Evolutionary conservation across 164 flowering plant genomes (phyloP), one percentile per base, ranked within the genome.

Genomic region (Vitis amurensis): DNA sequence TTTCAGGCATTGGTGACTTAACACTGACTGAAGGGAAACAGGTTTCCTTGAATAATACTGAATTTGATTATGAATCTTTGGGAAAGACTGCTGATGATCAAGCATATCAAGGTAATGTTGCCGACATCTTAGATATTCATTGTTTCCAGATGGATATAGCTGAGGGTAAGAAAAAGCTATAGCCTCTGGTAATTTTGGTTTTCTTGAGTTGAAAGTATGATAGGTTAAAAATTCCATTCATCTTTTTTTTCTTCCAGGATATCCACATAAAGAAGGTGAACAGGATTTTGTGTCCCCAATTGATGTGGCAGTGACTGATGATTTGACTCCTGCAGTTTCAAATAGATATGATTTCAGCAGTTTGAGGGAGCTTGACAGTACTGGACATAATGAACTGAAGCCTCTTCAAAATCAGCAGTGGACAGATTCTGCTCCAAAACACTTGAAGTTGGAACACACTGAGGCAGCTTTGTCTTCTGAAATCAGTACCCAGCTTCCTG

Each of bases 401-500:
- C 44, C 44, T 37, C 44, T 37, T 37, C 44, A 37, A 59, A 70
- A 61, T 23, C 31, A 27, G 66, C 77, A 68, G 27, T 59, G 52
- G 48, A 55, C 31, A 30, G 70, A 74, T 61, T 58, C 78, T 68
- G 68, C 67, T 62, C 64, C 47, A 1, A 71, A 72, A 19, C 74
- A 62, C 31, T 31, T 60, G 48, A 13, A 55, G 29, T 63, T 72
- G 47, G 79, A 81, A 63, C 83, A 59, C 16, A 29, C 31, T 59
- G 76, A 68, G 13, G 55, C 73, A 59, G 66, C 63, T 59, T 44
- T 71, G 65, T 63, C 78, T 69, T 74, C 67, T 70, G 88, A 78
- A 44, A 65, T 56, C 44, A 64, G 55, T 37, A 53, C 69, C 55
- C 74, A 79, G 63, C 83, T 84, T 69, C 81, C 83, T 47, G 77